Percentiles rank a stretch among this genome's conserved stretches.
Evolutionary conservation across 2,329 filamentous ascomycete genomes (phyloP).

Genomic region (Helminthosporium solani): DNA sequence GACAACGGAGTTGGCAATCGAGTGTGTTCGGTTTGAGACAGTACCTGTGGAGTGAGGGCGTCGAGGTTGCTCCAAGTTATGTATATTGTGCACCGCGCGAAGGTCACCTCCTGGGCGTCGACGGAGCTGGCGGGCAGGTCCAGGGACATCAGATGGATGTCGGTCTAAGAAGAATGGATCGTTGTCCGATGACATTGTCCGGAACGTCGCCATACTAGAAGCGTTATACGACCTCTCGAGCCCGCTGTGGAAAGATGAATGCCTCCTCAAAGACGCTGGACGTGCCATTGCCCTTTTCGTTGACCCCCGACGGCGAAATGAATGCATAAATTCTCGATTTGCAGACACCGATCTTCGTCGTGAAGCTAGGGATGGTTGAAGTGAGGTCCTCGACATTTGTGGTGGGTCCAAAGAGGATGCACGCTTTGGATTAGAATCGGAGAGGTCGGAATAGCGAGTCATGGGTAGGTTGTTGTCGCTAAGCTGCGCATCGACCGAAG

Average conservation of each 20-base stretch:
- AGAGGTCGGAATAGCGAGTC: slow-evolving; percentile 22
- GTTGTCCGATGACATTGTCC: slow-evolving; percentile 45
- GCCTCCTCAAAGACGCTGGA: slow-evolving; percentile 51
- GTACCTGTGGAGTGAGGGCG: slow-evolving; percentile 52
- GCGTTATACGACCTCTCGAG: slow-evolving; percentile 53
- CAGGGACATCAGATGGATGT: slow-evolving; percentile 21
- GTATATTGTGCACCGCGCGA: slow-evolving; percentile 48
- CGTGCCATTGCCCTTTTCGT: slow-evolving; percentile 30
- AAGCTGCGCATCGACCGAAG: slow-evolving; percentile 21
- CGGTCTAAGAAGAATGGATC: slow-evolving; percentile 44
- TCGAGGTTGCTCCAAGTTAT: slow-evolving; percentile 45
- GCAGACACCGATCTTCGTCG: slow-evolving; percentile 35
- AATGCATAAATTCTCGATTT: slow-evolving; percentile 35
- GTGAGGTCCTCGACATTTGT: slow-evolving; percentile 19
- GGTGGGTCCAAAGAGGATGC: slow-evolving; percentile 14
- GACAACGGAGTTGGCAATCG: slow-evolving; percentile 42
- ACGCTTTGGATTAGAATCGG: slow-evolving; percentile 16
- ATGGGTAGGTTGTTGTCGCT: slow-evolving; percentile 12
- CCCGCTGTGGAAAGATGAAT: slow-evolving; percentile 62
- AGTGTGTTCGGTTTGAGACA: slow-evolving; percentile 47
- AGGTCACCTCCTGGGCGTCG: slow-evolving; percentile 52
- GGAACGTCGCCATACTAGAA: slow-evolving; percentile 61
- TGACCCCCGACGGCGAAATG: slow-evolving; percentile 37
- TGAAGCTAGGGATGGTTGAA: slow-evolving; percentile 19
- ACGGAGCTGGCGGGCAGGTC: slow-evolving; percentile 44